Conservation (phyloP, 2,329 filamentous ascomycete genomes). For the Aspergillus luchuensis region DNA sequence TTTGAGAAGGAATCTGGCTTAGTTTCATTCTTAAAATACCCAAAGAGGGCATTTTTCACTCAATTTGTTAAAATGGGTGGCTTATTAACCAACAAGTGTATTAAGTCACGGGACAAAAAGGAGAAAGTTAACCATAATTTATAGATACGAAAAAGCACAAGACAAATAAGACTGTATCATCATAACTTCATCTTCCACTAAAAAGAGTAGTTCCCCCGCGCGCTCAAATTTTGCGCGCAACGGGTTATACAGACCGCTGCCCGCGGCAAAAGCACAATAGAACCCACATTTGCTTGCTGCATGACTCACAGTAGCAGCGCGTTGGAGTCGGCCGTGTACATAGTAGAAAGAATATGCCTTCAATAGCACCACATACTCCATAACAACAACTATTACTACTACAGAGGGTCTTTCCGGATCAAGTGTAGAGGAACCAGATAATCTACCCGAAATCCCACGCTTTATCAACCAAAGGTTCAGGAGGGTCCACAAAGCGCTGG, state of each 20-base stretch:
- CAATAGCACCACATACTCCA: no score
- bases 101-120: not conserved
- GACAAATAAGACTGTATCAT: not conserved
- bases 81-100: not conserved
- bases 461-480: not conserved
- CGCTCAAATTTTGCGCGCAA: not conserved
- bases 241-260: not conserved
- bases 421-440: not conserved
- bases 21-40: slow-evolving; percentile 4
- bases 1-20: not conserved
- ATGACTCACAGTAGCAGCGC: slow-evolving; percentile 2
- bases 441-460: not conserved
- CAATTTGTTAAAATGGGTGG: not conserved
- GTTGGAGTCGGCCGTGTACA: not conserved
- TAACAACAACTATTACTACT: no score
- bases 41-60: not conserved
- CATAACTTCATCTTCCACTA: not conserved
- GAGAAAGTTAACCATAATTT: not conserved
- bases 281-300: not conserved
- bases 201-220: not conserved
- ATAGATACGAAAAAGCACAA: no score
- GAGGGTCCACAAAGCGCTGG: not conserved
- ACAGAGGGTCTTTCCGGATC: no score
- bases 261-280: not conserved
- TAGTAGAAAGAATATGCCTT: not conserved